Base-by-base conservation (phyloP, 2,329 filamentous ascomycete genomes). In the Byssoonygena ceratinophila region DNA sequence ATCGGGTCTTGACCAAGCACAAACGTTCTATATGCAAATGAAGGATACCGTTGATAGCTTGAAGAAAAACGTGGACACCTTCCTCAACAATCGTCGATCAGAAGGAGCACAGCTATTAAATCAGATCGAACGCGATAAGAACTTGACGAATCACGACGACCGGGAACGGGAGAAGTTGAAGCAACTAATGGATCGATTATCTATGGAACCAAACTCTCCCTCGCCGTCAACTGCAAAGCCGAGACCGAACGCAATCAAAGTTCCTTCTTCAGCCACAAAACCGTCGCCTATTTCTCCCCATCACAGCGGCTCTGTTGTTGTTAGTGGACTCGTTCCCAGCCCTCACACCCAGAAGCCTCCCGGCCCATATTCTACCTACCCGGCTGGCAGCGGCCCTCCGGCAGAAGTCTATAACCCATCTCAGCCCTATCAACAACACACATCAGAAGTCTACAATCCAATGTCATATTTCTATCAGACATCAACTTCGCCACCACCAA, bases 11-110 rank as follows among this genome's bases (percentile, higher is more conserved):
- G 80, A 85, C 62, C 84, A 90, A 59, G 92, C 94, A 5, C 90
- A 92, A 69, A 83, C 83, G 51, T 98, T 95, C 79, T 98, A 98
- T 66, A 79, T 80, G 2, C 92, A 97, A 66, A 98, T 97, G 89
- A 85, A 84, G 61, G 89, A 96, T 58, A 96, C 89, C 0, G 88
- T 94, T 0, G 86, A 91, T 59, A 95, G 87, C 64, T 74, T 96
- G 37, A 82, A 89, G 61, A 92, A 95, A 77, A 98, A 98, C 61
- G 92, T 98, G 1, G 91, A 97, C 59, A 86, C 85, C 0, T 98
- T 98, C 69, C 90, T 98, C 59, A 94, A 89, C 72, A 98, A 98
- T 67, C 81, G 92, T 48, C 77, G 90, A 55, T 84, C 87, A 0
- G 92, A 98, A 72, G 92, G 92, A 3, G 87, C 88, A 0, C 87